A percentile compares a stretch with the other conserved stretches of the same genome.
Evolutionary conservation across 2,329 filamentous ascomycete genomes (phyloP).

Genomic region (Alternaria ethzedia): DNA sequence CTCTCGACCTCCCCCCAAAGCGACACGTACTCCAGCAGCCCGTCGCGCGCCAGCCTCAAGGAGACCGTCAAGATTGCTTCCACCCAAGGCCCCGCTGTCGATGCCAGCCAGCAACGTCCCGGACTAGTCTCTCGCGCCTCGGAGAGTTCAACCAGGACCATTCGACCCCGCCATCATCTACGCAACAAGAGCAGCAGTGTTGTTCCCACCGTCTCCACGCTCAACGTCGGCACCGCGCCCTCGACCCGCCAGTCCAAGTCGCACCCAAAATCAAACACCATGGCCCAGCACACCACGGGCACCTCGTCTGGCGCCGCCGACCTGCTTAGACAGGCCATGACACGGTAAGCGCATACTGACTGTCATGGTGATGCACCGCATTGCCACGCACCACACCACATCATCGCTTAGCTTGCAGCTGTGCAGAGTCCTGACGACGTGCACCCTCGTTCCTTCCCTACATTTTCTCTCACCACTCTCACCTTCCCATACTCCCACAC

Average conservation of each 20-base stretch:
- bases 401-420: conserved; percentile 28
- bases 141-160: conserved; percentile 35
- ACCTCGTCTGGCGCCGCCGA: conserved; percentile 62
- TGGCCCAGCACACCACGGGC: conserved; percentile 45
- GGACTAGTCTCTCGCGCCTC: conserved; percentile 41
- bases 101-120: conserved; percentile 39
- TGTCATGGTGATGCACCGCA: not conserved
- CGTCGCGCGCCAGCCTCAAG: conserved; percentile 17
- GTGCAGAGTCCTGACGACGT: conserved; percentile 16
- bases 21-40: conserved; percentile 20
- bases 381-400: conserved; percentile 1
- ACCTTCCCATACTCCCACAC: conserved; percentile 8
- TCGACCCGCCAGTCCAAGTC: conserved; percentile 30
- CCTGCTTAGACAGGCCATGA: conserved; percentile 63
- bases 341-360: conserved; percentile 57
- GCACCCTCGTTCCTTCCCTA: conserved; percentile 23
- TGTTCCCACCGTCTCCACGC: conserved; percentile 53
- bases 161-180: conserved; percentile 39
- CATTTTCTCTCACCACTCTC: conserved; percentile 21
- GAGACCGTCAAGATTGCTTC: conserved; percentile 27
- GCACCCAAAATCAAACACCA: conserved; percentile 24
- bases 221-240: conserved; percentile 37
- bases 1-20: conserved; percentile 18
- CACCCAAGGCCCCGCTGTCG: conserved; percentile 26
- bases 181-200: conserved; percentile 52